Percentiles rank a stretch among this genome's conserved stretches.
phyloP scores from a whole-genome alignment of 139 green algal species.

The Penium margaritaceum region DNA sequence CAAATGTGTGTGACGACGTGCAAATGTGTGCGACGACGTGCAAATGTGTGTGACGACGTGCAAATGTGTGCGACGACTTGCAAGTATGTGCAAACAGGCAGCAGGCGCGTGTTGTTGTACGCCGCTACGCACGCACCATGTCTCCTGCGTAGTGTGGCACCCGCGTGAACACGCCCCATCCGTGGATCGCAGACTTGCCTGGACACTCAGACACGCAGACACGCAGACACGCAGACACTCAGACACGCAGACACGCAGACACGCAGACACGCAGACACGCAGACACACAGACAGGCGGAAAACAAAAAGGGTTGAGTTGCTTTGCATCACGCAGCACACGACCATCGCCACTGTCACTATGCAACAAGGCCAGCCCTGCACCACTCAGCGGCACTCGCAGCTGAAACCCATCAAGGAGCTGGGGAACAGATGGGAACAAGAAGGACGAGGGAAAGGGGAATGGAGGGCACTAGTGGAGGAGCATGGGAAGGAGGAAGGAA shows the following conservation, averaged over 20 bases:
- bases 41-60: too few relatives aligned
- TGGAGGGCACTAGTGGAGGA: background rate
- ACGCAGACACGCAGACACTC: background rate
- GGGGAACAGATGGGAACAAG: background rate
- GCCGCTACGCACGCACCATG: conserved; percentile 43
- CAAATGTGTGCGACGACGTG: too few relatives aligned
- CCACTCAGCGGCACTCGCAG: too few relatives aligned
- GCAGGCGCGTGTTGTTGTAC: too few relatives aligned
- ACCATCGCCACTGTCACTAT: too few relatives aligned
- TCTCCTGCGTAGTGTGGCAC: conserved; percentile 34
- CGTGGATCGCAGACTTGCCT: conserved; percentile 50
- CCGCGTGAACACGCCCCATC: conserved; percentile 48
- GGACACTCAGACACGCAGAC: background rate
- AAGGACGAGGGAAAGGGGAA: background rate
- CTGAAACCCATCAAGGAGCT: too few relatives aligned
- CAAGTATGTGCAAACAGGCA: too few relatives aligned
- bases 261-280: background rate
- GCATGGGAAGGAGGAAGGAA: too few relatives aligned
- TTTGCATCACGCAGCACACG: background rate
- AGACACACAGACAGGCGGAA: too few relatives aligned
- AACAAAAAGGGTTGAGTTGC: background rate
- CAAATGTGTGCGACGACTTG: too few relatives aligned
- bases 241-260: background rate
- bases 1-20: too few relatives aligned
- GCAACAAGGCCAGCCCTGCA: too few relatives aligned